Evolutionary conservation across 1,284 basidiomycete genomes (phyloP).

Genomic region (Heterobasidion parviporum): DNA sequence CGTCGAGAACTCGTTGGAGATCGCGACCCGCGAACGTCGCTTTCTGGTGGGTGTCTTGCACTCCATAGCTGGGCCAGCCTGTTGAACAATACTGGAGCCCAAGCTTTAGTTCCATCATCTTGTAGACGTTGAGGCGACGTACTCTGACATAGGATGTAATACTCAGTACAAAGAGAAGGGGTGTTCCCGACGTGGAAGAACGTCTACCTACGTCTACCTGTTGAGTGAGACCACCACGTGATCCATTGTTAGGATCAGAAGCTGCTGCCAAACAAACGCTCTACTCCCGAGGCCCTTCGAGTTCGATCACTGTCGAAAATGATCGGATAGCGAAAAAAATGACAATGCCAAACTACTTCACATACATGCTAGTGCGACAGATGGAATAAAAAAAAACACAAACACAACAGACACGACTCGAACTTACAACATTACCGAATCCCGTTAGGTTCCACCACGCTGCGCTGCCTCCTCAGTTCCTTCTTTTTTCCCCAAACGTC

Average conservation of each 20-base stretch:
- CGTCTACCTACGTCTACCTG: too few species aligned
- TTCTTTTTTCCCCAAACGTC: constrained; percentile 49
- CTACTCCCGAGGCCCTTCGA: too few species aligned
- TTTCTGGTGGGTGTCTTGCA: constrained; percentile 13
- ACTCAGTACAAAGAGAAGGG: background rate
- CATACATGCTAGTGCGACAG: background rate
- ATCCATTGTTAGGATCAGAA: background rate
- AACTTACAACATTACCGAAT: constrained; percentile 4
- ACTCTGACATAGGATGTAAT: background rate
- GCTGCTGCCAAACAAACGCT: too few species aligned
- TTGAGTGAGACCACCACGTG: background rate
- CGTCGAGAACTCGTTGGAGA: constrained; percentile 25
- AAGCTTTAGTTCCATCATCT: too few species aligned
- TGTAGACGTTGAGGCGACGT: background rate
- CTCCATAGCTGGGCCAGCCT: background rate
- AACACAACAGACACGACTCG: background rate
- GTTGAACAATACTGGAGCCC: background rate
- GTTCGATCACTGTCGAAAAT: too few species aligned
- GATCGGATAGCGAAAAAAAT: too few species aligned
- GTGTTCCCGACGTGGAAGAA: too few species aligned
- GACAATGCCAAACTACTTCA: background rate
- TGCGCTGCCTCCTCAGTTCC: constrained; percentile 33
- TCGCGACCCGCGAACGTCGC: constrained; percentile 14
- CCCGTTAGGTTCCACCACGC: constrained; percentile 11
- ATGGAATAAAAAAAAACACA: background rate